Evolutionary conservation across 495 filamentous ascomycete species (phyloP).

Genomic region (Parathielavia hyrcaniae): DNA sequence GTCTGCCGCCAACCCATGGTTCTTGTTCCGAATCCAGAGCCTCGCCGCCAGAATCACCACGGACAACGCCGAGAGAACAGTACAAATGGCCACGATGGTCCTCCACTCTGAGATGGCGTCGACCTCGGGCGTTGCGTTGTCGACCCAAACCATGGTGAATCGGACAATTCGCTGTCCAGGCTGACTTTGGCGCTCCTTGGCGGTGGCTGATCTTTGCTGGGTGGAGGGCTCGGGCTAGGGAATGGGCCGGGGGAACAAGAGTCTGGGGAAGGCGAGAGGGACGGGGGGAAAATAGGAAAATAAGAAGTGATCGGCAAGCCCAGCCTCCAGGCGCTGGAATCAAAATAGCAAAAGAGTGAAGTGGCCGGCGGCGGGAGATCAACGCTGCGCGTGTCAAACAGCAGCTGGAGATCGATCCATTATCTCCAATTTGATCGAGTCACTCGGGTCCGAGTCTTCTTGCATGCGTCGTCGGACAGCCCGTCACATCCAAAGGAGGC

Average conservation of each 20-base stretch:
- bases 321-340: constrained; percentile 12
- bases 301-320: constrained; percentile 15
- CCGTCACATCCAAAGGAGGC: neutral
- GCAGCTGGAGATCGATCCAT: constrained; percentile 1
- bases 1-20: constrained; percentile 28
- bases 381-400: constrained; percentile 4
- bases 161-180: neutral
- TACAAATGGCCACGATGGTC: constrained; percentile 26
- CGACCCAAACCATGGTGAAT: constrained; percentile 29
- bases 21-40: constrained; percentile 24
- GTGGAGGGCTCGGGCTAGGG: neutral
- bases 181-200: neutral
- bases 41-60: constrained; percentile 19
- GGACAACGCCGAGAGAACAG: constrained; percentile 22
- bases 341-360: constrained; percentile 9
- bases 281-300: neutral
- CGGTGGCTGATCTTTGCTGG: neutral
- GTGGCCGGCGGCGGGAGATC: constrained; percentile 16
- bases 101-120: constrained; percentile 26
- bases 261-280: neutral
- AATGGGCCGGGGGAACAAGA: neutral
- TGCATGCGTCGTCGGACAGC: neutral
- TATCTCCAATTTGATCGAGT: neutral
- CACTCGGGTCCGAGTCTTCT: neutral
- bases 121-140: constrained; percentile 25